Evolutionary conservation across 306 rosid species (phyloP).

Genomic region (Betula pendula): DNA sequence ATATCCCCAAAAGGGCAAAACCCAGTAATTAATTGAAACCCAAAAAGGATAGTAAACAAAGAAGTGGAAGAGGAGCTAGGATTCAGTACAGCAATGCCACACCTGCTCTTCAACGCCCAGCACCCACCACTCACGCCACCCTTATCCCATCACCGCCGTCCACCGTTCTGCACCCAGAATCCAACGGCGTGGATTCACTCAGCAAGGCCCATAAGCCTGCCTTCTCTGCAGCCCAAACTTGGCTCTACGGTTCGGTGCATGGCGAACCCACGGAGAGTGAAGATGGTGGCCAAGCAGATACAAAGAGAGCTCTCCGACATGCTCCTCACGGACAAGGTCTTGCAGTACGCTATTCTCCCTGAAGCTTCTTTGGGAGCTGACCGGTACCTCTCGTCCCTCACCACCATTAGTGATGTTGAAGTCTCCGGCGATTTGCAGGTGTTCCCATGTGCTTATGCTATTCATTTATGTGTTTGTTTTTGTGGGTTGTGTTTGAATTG

Average conservation of each 20-base stretch:
- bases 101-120: slow-evolving; percentile 38
- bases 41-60: background rate
- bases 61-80: slow-evolving; percentile 6
- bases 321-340: slow-evolving; percentile 78
- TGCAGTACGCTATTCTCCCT: slow-evolving; percentile 76
- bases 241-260: slow-evolving; percentile 56
- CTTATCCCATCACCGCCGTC: slow-evolving; percentile 1
- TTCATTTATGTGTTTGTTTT: background rate
- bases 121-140: slow-evolving; percentile 27
- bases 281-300: slow-evolving; percentile 96
- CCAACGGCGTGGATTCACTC: slow-evolving; percentile 33
- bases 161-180: slow-evolving; percentile 19
- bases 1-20: background rate
- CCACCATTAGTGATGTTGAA: slow-evolving; percentile 84
- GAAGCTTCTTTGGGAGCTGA: slow-evolving; percentile 95
- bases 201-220: slow-evolving; percentile 14
- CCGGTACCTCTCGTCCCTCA: slow-evolving; percentile 78
- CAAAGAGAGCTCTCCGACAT: slow-evolving; percentile 84
- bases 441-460: background rate
- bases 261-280: slow-evolving; percentile 87
- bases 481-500: slow-evolving; percentile 10
- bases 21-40: background rate
- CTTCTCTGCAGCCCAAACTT: slow-evolving; percentile 8
- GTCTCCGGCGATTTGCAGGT: slow-evolving; percentile 93
- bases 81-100: slow-evolving; percentile 40